Evolutionary conservation across 768 basidiomycete species (phyloP).

Genomic region (Suillus decipiens): DNA sequence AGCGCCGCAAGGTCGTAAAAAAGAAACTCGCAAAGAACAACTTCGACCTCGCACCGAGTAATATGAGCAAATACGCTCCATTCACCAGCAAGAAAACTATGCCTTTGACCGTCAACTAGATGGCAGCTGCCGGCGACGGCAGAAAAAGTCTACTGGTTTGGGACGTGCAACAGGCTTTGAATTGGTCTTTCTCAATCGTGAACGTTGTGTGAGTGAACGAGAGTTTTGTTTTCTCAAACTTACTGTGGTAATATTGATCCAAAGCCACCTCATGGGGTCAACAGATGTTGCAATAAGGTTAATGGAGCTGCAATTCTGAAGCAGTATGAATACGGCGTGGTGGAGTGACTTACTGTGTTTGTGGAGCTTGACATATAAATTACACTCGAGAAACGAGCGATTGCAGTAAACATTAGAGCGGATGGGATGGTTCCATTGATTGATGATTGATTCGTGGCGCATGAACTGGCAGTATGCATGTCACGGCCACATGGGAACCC

Average conservation of each 20-base stretch:
- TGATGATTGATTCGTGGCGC: background rate
- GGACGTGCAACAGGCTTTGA: background rate
- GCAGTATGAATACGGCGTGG: background rate
- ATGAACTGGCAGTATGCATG: background rate
- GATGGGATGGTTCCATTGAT: background rate
- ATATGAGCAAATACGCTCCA: too few relatives aligned
- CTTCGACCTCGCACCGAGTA: too few relatives aligned
- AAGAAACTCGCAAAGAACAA: too few relatives aligned
- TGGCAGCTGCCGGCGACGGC: too few relatives aligned
- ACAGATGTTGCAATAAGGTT: background rate
- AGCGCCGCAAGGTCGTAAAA: too few relatives aligned
- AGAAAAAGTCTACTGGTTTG: too few relatives aligned
- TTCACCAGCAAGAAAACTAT: too few relatives aligned
- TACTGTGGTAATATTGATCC: background rate
- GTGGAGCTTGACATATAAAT: background rate
- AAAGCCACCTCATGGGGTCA: background rate
- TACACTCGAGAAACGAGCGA: background rate
- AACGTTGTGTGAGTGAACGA: background rate
- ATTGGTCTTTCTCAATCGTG: background rate
- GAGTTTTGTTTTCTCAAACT: background rate
- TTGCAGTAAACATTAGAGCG: background rate
- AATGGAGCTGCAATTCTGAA: background rate
- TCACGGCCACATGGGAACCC: background rate
- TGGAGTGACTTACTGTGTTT: background rate
- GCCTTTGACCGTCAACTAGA: too few relatives aligned